Percentiles rank a stretch among this genome's conserved stretches.
phyloP scores from a whole-genome alignment of 2,329 filamentous ascomycete genomes.

The Davidsoniella virescens region DNA sequence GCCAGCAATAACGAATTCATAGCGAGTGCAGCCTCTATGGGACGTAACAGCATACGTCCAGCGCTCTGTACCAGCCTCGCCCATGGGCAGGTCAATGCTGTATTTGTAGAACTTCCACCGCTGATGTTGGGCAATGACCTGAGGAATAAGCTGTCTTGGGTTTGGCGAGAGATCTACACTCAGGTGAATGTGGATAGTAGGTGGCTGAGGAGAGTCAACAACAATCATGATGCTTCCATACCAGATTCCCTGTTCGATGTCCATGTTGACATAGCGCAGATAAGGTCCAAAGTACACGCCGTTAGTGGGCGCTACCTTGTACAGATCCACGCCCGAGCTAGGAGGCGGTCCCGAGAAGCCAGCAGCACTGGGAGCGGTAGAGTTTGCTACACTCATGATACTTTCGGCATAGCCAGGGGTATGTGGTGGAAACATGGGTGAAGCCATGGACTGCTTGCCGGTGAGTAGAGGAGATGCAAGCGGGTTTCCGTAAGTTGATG shows the following conservation, averaged over 20 bases:
- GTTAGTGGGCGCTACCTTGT: conserved; percentile 84
- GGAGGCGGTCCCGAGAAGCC: conserved; percentile 84
- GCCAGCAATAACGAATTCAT: conserved; percentile 90
- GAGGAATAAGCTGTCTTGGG: conserved; percentile 67
- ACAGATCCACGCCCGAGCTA: conserved; percentile 78
- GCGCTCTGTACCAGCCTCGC: conserved; percentile 59
- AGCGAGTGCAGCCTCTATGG: conserved; percentile 90
- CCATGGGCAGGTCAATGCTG: conserved; percentile 79
- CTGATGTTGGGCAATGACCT: conserved; percentile 75
- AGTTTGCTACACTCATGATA: conserved; percentile 63
- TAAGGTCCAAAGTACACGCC: conserved; percentile 97
- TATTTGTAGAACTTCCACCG: conserved; percentile 95
- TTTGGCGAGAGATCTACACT: conserved; percentile 85
- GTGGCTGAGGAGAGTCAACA: conserved; percentile 78
- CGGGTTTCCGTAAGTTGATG: conserved; percentile 60
- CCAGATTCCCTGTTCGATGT: conserved; percentile 80
- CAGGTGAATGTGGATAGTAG: conserved; percentile 88
- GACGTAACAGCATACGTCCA: conserved; percentile 99
- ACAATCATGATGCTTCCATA: conserved; percentile 85
- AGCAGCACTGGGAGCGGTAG: conserved; percentile 57
- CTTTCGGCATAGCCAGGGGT: conserved; percentile 74
- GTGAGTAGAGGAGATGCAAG: conserved; percentile 52
- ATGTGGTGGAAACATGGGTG: conserved; percentile 68
- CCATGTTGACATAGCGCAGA: conserved; percentile 92
- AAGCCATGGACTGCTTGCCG: conserved; percentile 38